A percentile compares a stretch with the other conserved stretches of the same genome.
Evolutionary conservation across 23 red algal species (phyloP).

Genomic region (Chondrus crispus): DNA sequence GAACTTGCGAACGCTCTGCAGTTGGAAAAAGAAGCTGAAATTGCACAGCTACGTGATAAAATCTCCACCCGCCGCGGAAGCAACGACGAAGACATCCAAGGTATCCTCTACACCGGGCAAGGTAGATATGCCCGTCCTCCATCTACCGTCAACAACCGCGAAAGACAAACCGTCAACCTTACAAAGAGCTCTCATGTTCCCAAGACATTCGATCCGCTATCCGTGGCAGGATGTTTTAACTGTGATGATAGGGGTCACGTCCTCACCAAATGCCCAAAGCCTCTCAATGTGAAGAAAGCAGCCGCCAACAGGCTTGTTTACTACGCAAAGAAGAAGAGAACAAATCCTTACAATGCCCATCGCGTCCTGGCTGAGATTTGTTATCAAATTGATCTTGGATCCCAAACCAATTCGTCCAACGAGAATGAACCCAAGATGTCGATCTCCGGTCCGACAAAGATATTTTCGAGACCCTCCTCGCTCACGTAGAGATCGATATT

Average conservation of each 20-base stretch:
- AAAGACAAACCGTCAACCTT: neutral
- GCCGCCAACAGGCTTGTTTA: neutral
- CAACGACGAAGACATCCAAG: neutral
- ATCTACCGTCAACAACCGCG: neutral
- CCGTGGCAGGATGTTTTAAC: neutral
- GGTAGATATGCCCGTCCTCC: neutral
- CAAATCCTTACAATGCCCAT: neutral
- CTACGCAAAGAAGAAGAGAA: neutral
- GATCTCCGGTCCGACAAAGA: neutral
- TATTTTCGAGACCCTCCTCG: neutral
- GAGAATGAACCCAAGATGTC: neutral
- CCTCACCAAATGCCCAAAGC: neutral
- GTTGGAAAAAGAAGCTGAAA: neutral
- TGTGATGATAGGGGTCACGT: conserved; percentile 1
- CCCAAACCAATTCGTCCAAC: too few species aligned
- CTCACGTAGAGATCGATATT: neutral
- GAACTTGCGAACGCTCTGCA: neutral
- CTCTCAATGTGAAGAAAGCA: neutral
- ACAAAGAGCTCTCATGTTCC: neutral
- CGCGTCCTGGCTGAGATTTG: neutral
- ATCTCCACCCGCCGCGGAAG: neutral
- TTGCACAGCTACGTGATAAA: neutral
- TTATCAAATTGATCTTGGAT: neutral
- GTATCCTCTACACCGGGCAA: neutral
- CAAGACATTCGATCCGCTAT: neutral